Base-by-base conservation (phyloP, 768 basidiomycete genomes). In the Amanita phalloides region DNA sequence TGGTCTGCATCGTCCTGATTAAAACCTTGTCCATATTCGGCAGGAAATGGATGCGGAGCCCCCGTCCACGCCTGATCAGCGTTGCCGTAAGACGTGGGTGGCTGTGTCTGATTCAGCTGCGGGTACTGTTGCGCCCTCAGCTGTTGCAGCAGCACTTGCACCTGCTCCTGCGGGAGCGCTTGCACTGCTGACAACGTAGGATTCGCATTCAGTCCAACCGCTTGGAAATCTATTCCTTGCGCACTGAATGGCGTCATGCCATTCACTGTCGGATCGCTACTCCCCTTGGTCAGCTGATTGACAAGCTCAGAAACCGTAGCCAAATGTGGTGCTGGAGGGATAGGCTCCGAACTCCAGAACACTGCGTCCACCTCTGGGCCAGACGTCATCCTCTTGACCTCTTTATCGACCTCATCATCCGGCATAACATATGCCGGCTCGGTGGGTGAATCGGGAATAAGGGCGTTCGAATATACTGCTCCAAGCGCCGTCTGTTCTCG, bases 381-480 rank as follows among this genome's bases (percentile, higher is more conserved):
- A 32, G 78, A 71, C 26, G 80, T 76, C 86, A 91, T 90, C 45
- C 68, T 62, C 61, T 73, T 74, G 57, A 78, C 74, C 49, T 77
- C 73, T 58, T 64, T 71, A 65, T 88, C 85, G 52, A 79, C 72
- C 58, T 88, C 82, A 57, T 86, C 87, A 57, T 86, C 86, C 44
- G 75, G 61, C 54, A 84, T 73, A 56, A 74, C 70, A 54, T 67
- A 64, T 17, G 77, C 63, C 25, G 84, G 81, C 66, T 90, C 90
- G 36, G 77, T 77, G 17, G 90, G 85, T 53, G 82, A 77, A 45
- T 90, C 86, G 41, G 90, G 90, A 58, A 90, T 84, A 56, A 85
- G 84, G 43, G 74, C 71, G 42, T 71, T 64, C 10, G 74, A 75
- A 64, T 92, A 92, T 32, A 86, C 63, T 39, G 88, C 87, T 23